Evolutionary conservation across 2,329 filamentous ascomycete genomes (phyloP).

Genomic region (Exophiala aquamarina): DNA sequence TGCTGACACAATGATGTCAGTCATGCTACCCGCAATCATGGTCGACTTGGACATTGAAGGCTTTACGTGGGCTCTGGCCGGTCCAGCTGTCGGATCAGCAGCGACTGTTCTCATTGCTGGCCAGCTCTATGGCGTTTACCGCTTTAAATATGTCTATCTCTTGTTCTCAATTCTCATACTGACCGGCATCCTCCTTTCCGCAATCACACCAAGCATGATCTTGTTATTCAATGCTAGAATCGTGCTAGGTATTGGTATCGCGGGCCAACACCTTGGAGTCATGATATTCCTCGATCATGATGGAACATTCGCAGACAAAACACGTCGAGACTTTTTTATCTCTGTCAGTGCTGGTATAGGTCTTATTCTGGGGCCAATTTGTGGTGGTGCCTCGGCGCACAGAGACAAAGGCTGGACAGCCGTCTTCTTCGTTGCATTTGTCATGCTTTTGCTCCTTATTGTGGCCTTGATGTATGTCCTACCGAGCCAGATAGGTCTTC

Average conservation of each 20-base stretch:
- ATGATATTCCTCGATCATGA: conserved; percentile 18
- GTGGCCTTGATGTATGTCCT: conserved; percentile 12
- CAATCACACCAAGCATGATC: conserved; percentile 13
- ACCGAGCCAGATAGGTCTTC: conserved; percentile 9
- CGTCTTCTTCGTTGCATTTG: too few relatives aligned
- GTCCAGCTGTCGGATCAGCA: conserved; percentile 16
- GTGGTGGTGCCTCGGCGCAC: conserved; percentile 15
- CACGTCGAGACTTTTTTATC: conserved; percentile 20
- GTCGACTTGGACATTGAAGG: conserved; percentile 19
- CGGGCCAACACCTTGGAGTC: conserved; percentile 18
- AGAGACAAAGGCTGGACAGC: conserved; percentile 8
- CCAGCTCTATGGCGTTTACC: conserved; percentile 18
- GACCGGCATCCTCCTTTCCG: conserved; percentile 12
- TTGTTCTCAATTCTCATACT: conserved; percentile 12
- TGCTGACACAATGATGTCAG: conserved; percentile 17
- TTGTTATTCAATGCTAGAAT: conserved; percentile 16
- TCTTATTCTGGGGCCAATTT: conserved; percentile 18
- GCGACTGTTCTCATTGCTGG: conserved; percentile 14
- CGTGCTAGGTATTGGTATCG: conserved; percentile 14
- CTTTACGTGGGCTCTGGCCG: conserved; percentile 19
- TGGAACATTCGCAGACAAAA: conserved; percentile 17
- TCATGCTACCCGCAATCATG: conserved; percentile 15
- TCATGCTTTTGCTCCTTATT: conserved; percentile 6
- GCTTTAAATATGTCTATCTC: conserved; percentile 16
- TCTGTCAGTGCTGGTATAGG: conserved; percentile 14